phyloP scores from a whole-genome alignment of 2,329 filamentous ascomycete species.

The Tolypocladium ovalisporum region DNA sequence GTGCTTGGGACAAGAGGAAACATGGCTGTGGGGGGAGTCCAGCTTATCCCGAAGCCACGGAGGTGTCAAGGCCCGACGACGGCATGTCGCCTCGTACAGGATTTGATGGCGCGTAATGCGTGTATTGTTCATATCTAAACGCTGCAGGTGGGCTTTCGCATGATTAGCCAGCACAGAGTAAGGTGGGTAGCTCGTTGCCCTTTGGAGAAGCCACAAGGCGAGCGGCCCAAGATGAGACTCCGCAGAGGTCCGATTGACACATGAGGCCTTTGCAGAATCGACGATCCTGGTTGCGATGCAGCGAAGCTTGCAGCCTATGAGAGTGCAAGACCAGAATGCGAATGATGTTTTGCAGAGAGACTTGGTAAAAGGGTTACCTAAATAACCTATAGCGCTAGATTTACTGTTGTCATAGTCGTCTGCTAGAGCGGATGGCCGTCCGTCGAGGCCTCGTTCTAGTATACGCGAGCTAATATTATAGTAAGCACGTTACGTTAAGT shows the following conservation, averaged over 20 bases:
- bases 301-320: background rate
- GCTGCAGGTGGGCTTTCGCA: background rate
- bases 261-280: background rate
- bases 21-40: background rate
- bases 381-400: too few relatives aligned
- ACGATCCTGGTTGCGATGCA: too few relatives aligned
- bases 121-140: background rate
- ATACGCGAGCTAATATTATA: too few relatives aligned
- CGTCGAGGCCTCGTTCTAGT: too few relatives aligned
- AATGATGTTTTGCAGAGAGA: too few relatives aligned
- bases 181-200: too few relatives aligned
- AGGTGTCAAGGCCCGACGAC: background rate
- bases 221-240: background rate
- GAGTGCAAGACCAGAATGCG: too few relatives aligned
- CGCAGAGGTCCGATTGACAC: background rate
- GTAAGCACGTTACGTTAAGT: too few relatives aligned
- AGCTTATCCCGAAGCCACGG: background rate
- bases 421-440: too few relatives aligned
- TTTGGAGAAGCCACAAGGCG: too few relatives aligned
- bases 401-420: too few relatives aligned
- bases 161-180: background rate
- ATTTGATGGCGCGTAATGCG: background rate
- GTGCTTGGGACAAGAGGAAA: background rate
- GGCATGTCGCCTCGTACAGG: background rate
- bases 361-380: too few relatives aligned